A percentile compares a stretch with the other conserved stretches of the same genome.
Evolutionary conservation across 1,284 basidiomycete species (phyloP).

Genomic region (Wallemia mellicola): DNA sequence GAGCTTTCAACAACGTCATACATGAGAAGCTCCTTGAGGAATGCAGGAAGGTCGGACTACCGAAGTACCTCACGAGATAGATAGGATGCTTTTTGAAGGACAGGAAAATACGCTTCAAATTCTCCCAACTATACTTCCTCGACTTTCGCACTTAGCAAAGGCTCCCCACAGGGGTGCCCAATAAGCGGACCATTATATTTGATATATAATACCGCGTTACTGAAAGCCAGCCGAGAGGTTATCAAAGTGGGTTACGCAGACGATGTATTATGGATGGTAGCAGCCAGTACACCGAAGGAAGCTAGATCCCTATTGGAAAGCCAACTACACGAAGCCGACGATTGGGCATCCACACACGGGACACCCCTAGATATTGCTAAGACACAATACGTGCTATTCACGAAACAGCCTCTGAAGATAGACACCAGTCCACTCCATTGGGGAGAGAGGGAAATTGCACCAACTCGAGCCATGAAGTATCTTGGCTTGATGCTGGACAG

Average conservation of each 20-base stretch:
- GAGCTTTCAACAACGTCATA: not conserved
- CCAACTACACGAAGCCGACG: too few relatives aligned
- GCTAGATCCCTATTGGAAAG: too few relatives aligned
- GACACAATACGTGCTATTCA: too few relatives aligned
- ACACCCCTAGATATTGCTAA: too few relatives aligned
- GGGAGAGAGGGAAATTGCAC: too few relatives aligned
- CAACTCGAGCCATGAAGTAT: too few relatives aligned
- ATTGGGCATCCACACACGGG: too few relatives aligned
- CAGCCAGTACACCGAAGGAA: not conserved
- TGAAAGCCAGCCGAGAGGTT: not conserved
- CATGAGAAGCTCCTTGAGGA: too few relatives aligned
- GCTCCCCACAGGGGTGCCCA: not conserved
- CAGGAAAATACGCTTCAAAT: not conserved
- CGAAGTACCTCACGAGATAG: not conserved
- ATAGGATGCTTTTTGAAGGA: not conserved
- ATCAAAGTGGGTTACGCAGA: not conserved
- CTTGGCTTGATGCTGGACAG: too few relatives aligned
- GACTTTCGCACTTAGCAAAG: not conserved
- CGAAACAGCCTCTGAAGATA: too few relatives aligned
- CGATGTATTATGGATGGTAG: not conserved
- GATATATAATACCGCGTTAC: not conserved
- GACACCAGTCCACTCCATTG: too few relatives aligned
- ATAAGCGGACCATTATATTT: not conserved
- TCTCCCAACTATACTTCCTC: not conserved
- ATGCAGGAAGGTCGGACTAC: not conserved